A percentile compares a stretch with the other conserved stretches of the same genome.
Conservation (phyloP, 2,329 filamentous ascomycete species). For the Ceratocystis eucalypticola region DNA sequence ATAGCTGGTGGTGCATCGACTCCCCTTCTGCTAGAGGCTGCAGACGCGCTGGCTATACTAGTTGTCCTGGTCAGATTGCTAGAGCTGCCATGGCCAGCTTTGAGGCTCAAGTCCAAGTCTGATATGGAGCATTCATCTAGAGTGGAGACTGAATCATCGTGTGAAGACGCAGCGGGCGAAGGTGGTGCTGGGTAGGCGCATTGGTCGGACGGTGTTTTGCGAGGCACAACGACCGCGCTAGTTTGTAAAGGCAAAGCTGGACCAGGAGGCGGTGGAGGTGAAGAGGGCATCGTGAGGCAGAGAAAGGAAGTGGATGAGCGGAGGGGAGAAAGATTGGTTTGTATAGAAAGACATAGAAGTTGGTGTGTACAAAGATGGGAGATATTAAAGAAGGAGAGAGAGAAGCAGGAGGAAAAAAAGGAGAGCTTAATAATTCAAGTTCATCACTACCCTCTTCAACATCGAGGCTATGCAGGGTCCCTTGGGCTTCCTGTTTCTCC, state of each 20-base stretch:
- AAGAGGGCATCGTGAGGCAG: conserved; percentile 7
- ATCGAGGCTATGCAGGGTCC: too few relatives aligned
- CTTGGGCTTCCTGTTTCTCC: not conserved
- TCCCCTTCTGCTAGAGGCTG: not conserved
- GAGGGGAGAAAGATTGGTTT: not conserved
- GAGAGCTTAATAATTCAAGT: not conserved
- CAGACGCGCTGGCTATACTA: conserved; percentile 16
- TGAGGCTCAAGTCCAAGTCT: conserved; percentile 14
- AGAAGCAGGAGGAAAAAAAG: not conserved
- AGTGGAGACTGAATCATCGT: conserved; percentile 7
- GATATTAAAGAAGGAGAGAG: not conserved
- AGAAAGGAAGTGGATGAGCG: not conserved
- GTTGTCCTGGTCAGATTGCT: conserved; percentile 15
- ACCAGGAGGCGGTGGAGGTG: conserved; percentile 13
- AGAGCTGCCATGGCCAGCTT: conserved; percentile 4
- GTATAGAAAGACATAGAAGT: too few relatives aligned
- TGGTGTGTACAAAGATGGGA: too few relatives aligned
- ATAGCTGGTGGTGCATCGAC: conserved; percentile 18
- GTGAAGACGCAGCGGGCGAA: conserved; percentile 31
- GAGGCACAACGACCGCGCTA: conserved; percentile 37
- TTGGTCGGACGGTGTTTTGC: conserved; percentile 18
- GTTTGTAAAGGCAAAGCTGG: conserved; percentile 29
- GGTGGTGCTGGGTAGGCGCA: conserved; percentile 32
- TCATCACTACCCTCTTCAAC: not conserved
- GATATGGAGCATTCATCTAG: conserved; percentile 17